These are phyloP conservation scores for Xylaria curta DNA, from an alignment of 495 filamentous ascomycete species.

Conservation along the genomic window DNA sequence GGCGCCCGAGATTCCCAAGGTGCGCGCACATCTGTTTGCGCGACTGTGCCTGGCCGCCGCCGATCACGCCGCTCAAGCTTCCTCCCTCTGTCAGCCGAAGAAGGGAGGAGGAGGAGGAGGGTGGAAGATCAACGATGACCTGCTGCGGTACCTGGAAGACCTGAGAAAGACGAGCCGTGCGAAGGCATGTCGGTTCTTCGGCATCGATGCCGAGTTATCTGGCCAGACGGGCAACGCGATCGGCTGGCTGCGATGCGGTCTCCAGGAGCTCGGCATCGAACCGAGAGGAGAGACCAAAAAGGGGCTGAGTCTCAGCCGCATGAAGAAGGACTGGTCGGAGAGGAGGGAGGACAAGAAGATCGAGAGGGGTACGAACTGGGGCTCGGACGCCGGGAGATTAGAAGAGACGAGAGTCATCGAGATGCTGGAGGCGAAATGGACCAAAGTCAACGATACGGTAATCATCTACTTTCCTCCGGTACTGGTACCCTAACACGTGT, in stretches of 20 bases:
- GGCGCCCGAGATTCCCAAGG: slow-evolving; percentile 82
- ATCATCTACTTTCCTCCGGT: no score
- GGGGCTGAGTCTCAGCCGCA: slow-evolving; percentile 63
- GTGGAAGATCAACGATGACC: slow-evolving; percentile 63
- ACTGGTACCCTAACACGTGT: background rate
- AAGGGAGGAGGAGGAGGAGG: slow-evolving; percentile 12
- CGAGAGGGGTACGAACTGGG: slow-evolving; percentile 75
- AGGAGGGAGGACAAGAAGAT: slow-evolving; percentile 70
- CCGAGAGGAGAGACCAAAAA: slow-evolving; percentile 50
- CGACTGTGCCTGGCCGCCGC: slow-evolving; percentile 81
- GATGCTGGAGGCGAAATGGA: slow-evolving; percentile 89
- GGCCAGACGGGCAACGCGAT: slow-evolving; percentile 82
- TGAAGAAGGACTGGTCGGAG: slow-evolving; percentile 76
- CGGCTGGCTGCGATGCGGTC: slow-evolving; percentile 79
- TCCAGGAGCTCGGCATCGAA: slow-evolving; percentile 70
- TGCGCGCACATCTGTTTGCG: slow-evolving; percentile 85
- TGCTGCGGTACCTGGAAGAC: slow-evolving; percentile 76
- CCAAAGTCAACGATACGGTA: slow-evolving; percentile 90
- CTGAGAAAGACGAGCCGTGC: slow-evolving; percentile 74
- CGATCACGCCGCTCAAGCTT: slow-evolving; percentile 69
- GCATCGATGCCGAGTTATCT: slow-evolving; percentile 82
- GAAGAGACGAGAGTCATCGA: slow-evolving; percentile 88
- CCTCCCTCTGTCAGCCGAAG: slow-evolving; percentile 53
- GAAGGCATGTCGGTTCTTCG: slow-evolving; percentile 88
- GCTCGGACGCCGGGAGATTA: slow-evolving; percentile 78